These are phyloP conservation scores for Zygosaccharomyces lentus DNA, from an alignment of 805 yeast genomes.

Conservation along the genomic window DNA sequence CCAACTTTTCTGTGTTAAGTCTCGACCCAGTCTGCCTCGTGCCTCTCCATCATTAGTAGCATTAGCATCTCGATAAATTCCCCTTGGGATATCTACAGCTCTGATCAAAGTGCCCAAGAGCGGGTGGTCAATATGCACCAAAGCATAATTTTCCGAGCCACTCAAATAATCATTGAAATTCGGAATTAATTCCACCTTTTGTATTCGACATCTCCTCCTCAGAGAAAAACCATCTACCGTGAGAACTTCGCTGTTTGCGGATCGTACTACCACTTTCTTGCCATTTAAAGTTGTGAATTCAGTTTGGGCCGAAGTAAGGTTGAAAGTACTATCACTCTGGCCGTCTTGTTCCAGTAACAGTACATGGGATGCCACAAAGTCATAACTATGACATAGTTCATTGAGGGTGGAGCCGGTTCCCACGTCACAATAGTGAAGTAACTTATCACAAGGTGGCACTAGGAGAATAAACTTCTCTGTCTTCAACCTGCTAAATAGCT, in stretches of 20 bases:
- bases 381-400: slow-evolving; percentile 55
- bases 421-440: slow-evolving; percentile 40
- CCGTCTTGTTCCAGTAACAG: slow-evolving; percentile 37
- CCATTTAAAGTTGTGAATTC: slow-evolving; percentile 52
- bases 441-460: slow-evolving; percentile 55
- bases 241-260: slow-evolving; percentile 46
- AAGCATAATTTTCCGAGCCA: slow-evolving; percentile 50
- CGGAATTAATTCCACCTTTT: slow-evolving; percentile 44
- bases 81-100: neutral
- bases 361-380: slow-evolving; percentile 62
- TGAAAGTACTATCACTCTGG: neutral
- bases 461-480: slow-evolving; percentile 54
- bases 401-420: slow-evolving; percentile 39
- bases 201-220: slow-evolving; percentile 43
- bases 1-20: slow-evolving; percentile 5
- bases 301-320: slow-evolving; percentile 12
- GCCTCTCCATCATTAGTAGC: neutral
- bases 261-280: slow-evolving; percentile 47
- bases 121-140: slow-evolving; percentile 56
- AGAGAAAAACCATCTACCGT: slow-evolving; percentile 57
- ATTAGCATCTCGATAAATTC: neutral
- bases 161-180: slow-evolving; percentile 59
- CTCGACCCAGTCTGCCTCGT: neutral
- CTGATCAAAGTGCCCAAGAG: slow-evolving; percentile 42
- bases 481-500: slow-evolving; percentile 42